phyloP scores from a whole-genome alignment of 148 eudicot genomes.

The Nyssa sinensis region DNA sequence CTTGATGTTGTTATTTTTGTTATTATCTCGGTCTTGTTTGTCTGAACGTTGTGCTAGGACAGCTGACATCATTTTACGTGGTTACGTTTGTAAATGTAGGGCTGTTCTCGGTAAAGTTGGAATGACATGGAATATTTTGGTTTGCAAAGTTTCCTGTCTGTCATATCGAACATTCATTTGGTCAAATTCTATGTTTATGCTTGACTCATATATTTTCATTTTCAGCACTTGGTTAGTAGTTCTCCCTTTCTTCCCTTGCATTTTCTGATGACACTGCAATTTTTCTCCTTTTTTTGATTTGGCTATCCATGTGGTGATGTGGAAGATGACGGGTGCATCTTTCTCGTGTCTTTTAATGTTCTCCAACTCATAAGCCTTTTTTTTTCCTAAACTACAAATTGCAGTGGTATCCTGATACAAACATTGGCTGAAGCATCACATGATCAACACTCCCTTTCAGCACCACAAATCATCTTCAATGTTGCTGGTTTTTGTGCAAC shows the following conservation, averaged over 20 bases:
- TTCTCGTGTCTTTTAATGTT: neutral
- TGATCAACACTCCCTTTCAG: constrained; percentile 50
- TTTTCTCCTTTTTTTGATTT: too few species aligned
- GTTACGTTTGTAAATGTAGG: too few species aligned
- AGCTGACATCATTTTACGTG: too few species aligned
- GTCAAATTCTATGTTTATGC: neutral
- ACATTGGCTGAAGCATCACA: constrained; percentile 82
- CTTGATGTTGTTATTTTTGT: too few species aligned
- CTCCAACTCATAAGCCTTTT: neutral
- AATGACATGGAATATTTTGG: too few species aligned
- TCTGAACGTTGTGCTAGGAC: too few species aligned
- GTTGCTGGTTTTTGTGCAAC: constrained; percentile 66
- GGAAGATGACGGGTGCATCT: neutral
- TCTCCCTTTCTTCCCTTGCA: neutral
- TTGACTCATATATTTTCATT: neutral
- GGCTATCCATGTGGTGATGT: too few species aligned
- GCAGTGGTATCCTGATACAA: constrained; percentile 78
- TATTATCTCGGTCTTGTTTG: too few species aligned
- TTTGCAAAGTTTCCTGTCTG: neutral
- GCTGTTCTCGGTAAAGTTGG: too few species aligned
- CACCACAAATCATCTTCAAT: constrained; percentile 57
- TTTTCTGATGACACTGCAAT: neutral
- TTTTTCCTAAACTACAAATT: constrained; percentile 1
- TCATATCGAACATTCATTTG: too few species aligned
- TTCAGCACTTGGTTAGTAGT: neutral